These are phyloP conservation scores for Alnus rubra DNA, from an alignment of 306 rosid genomes.

Conservation along the genomic window DNA sequence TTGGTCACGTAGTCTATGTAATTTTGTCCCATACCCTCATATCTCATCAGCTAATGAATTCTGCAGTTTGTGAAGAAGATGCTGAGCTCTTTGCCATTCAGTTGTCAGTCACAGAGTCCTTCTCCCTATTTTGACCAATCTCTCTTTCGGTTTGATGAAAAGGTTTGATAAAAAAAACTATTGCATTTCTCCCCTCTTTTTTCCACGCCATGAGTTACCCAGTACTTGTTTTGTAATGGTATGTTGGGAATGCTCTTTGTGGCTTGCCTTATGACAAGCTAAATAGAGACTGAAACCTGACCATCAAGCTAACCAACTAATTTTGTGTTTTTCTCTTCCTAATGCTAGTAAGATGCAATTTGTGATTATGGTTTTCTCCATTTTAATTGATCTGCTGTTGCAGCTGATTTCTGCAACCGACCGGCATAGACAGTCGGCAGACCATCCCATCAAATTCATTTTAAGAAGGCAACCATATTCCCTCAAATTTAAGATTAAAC, in stretches of 20 bases:
- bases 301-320: not conserved
- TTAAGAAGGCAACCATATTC: conserved; percentile 71
- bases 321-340: conserved; percentile 1
- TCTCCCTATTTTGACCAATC: conserved; percentile 97
- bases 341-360: not conserved
- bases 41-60: conserved; percentile 27
- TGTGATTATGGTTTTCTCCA: conserved; percentile 6
- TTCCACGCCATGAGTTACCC: conserved; percentile 3
- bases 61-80: conserved; percentile 96
- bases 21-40: conserved; percentile 18
- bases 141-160: conserved; percentile 90
- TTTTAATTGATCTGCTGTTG: conserved; percentile 27
- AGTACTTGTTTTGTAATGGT: not conserved
- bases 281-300: not conserved
- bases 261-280: conserved; percentile 6
- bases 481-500: conserved; percentile 88
- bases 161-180: conserved; percentile 51
- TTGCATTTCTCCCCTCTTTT: not conserved
- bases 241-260: not conserved
- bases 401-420: conserved; percentile 90
- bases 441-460: conserved; percentile 94
- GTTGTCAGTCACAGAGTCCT: conserved; percentile 93
- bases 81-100: conserved; percentile 81
- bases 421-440: conserved; percentile 90
- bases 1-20: not conserved